Conservation (phyloP, 1,139 yeast species). For the Yamadazyma triangularis region DNA sequence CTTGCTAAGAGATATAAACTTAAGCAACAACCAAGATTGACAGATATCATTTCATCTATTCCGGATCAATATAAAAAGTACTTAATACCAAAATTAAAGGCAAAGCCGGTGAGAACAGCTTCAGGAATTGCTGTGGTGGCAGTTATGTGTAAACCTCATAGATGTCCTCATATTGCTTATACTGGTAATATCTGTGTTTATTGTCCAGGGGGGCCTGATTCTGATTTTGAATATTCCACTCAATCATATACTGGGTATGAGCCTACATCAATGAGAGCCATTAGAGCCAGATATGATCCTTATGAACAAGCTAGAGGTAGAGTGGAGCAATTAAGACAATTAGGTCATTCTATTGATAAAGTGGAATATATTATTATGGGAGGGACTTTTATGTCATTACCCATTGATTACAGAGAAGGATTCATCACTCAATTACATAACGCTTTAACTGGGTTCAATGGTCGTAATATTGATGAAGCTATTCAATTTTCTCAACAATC, state of each 20-base stretch:
- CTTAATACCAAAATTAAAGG: slow-evolving; percentile 86
- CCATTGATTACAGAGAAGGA: slow-evolving; percentile 81
- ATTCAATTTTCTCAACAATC: slow-evolving; percentile 89
- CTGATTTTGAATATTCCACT: slow-evolving; percentile 95
- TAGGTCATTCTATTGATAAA: slow-evolving; percentile 95
- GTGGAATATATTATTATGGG: slow-evolving; percentile 99
- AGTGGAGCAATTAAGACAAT: slow-evolving; percentile 87
- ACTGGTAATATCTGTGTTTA: slow-evolving; percentile 98
- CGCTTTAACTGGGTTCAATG: slow-evolving; percentile 91
- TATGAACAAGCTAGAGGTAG: slow-evolving; percentile 98
- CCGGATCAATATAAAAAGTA: slow-evolving; percentile 96
- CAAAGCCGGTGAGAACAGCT: slow-evolving; percentile 98
- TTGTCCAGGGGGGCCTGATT: slow-evolving; percentile 99
- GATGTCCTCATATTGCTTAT: slow-evolving; percentile 98
- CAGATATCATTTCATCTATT: slow-evolving; percentile 90
- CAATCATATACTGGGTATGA: slow-evolving; percentile 98
- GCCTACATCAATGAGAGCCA: slow-evolving; percentile 98
- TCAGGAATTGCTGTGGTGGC: slow-evolving; percentile 99
- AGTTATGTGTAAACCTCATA: slow-evolving; percentile 98
- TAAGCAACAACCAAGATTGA: slow-evolving; percentile 88
- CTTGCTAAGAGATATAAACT: slow-evolving; percentile 87
- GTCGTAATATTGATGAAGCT: slow-evolving; percentile 85
- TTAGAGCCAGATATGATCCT: slow-evolving; percentile 95
- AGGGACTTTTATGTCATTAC: slow-evolving; percentile 96
- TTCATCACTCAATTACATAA: slow-evolving; percentile 89